Evolutionary conservation across 2,329 filamentous ascomycete genomes (phyloP).

Genomic region (Whalleya microplaca): DNA sequence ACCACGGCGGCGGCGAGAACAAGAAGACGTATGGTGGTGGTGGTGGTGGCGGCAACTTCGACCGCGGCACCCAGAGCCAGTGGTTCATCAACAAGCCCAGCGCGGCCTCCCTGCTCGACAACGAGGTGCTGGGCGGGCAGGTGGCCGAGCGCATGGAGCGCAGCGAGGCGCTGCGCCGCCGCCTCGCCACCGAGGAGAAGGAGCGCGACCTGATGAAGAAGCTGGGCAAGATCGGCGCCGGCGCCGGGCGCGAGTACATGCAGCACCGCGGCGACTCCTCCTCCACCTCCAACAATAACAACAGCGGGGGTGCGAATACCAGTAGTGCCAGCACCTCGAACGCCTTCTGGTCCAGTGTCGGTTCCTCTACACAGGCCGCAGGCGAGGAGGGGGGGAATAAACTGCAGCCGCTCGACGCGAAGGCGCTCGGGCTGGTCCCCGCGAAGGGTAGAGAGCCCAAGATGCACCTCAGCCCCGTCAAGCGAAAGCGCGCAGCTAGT

Average conservation of each 20-base stretch:
- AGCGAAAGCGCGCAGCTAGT: conserved; percentile 63
- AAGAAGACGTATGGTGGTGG: conserved; percentile 39
- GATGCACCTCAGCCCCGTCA: conserved; percentile 62
- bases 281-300: conserved; percentile 3
- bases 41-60: conserved; percentile 52
- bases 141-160: conserved; percentile 62
- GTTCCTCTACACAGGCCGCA: neutral
- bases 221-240: conserved; percentile 65
- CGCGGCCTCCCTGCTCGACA: conserved; percentile 67
- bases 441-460: conserved; percentile 45
- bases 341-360: conserved; percentile 12
- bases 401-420: conserved; percentile 46
- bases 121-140: conserved; percentile 51
- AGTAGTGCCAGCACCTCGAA: neutral
- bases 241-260: conserved; percentile 75
- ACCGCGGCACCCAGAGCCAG: conserved; percentile 60
- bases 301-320: conserved; percentile 13
- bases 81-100: conserved; percentile 58
- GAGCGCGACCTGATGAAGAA: conserved; percentile 74
- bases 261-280: conserved; percentile 38
- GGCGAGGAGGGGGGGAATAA: conserved; percentile 43
- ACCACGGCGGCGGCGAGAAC: conserved; percentile 28
- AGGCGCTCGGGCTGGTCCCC: conserved; percentile 47
- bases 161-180: conserved; percentile 67
- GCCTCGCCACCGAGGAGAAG: conserved; percentile 68